A percentile compares a stretch with the other conserved stretches of the same genome.
Conservation (phyloP, 805 yeast genomes). For the Candida sphagnicola region DNA sequence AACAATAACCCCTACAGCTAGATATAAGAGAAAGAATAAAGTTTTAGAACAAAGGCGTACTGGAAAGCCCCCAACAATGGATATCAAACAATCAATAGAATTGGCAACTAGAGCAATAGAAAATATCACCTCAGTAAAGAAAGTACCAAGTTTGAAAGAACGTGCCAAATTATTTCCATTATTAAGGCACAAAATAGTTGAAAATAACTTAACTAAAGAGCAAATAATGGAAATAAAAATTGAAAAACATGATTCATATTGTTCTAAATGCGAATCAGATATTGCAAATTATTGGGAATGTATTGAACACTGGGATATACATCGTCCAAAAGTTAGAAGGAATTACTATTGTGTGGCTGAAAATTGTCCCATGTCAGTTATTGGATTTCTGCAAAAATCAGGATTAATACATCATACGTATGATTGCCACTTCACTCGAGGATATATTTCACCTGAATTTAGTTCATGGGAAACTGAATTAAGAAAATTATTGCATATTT, state of each 20-base stretch:
- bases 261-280: constrained; percentile 1
- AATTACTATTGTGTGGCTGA: constrained; percentile 21
- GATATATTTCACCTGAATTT: constrained; percentile 5
- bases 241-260: constrained; percentile 2
- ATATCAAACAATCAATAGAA: constrained; percentile 1
- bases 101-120: constrained; percentile 2
- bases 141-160: background rate
- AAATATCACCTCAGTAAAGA: background rate
- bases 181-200: background rate
- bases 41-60: constrained; percentile 2
- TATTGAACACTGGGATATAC: background rate
- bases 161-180: background rate
- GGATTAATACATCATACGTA: constrained; percentile 26
- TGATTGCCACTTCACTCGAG: constrained; percentile 18
- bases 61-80: constrained; percentile 1
- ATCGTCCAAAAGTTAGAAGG: constrained; percentile 1
- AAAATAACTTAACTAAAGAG: background rate
- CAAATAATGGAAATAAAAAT: background rate
- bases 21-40: constrained; percentile 1
- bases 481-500: constrained; percentile 13
- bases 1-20: no score
- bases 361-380: constrained; percentile 25
- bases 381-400: constrained; percentile 27
- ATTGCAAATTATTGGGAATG: constrained; percentile 1
- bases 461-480: constrained; percentile 6